Base-by-base conservation (phyloP, 208 protist genomes). In the Wallacemonas sp. region DNA sequence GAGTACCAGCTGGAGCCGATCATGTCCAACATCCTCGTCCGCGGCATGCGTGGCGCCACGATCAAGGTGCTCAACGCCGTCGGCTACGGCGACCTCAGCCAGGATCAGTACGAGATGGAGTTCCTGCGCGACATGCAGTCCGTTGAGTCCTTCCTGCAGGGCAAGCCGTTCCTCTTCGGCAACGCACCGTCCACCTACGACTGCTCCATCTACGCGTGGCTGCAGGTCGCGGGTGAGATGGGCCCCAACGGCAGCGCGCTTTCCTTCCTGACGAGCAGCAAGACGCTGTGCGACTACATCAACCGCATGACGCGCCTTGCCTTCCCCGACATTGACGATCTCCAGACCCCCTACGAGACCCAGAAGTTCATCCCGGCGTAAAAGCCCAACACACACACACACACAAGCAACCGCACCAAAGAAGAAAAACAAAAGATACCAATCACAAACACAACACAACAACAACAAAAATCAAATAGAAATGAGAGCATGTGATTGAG, bases 111-210 rank as follows among this genome's bases (percentile, higher is more conserved):
- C 74, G 73, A 76, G 58, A 52, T 65, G 48, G 75, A 84, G 63
- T 85, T 92, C 60, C 61, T 92, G 26, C 78, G 74, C 30, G 86
- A 87, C 26, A 65, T 89, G 62, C 68, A 87, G 61, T 72, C 77
- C 36, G 60, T 92, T 0, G 86, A 92, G 61, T 57, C 70, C 17
- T 74, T 88, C 30, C 54, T 89, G 2, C 61, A 74, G 24, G 43
- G 61, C 34, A 47, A 49, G 24, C 64, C 68, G 11, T 92, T 87
- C 62, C 56, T 88, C 17, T 81, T 88, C 39, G 86, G 86, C 29
- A 57, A 75, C 21, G 48, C 19, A 0, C 82, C 83, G 14, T 81
- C 75, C n/a, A 81, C 72, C n/a, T 89, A 87, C 68, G 86, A 92
- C 69, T 85, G 80, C 67, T 72, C 75, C 44, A 47, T 85, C 14